phyloP scores from a whole-genome alignment of 2,329 filamentous ascomycete species.

The Arthrinium phaeospermum region DNA sequence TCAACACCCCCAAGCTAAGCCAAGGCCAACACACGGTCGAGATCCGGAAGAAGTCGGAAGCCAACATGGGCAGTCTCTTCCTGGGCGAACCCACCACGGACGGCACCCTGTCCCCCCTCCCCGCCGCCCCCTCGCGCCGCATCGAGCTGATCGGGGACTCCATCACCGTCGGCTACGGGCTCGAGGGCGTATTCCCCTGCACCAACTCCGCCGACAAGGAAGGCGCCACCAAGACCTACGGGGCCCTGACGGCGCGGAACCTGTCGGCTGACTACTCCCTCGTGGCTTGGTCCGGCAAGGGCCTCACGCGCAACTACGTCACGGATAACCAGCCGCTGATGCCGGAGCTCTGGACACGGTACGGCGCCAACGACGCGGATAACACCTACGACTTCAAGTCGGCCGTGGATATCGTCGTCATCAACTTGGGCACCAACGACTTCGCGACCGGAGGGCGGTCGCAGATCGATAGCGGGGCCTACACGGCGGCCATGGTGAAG shows the following conservation, averaged over 20 bases:
- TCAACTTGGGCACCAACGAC: conserved; percentile 52
- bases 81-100: conserved; percentile 38
- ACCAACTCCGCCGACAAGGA: conserved; percentile 45
- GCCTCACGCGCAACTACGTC: conserved; percentile 47
- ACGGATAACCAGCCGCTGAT: conserved; percentile 42
- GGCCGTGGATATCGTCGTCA: conserved; percentile 45
- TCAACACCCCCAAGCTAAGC: conserved; percentile 39
- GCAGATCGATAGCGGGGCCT: conserved; percentile 35
- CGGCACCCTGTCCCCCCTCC: conserved; percentile 32
- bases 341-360: conserved; percentile 48
- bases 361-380: conserved; percentile 46
- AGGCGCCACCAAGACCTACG: conserved; percentile 48
- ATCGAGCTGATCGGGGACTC: conserved; percentile 53
- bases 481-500: conserved; percentile 36
- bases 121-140: conserved; percentile 36
- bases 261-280: conserved; percentile 49
- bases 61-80: conserved; percentile 40
- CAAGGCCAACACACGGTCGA: conserved; percentile 43
- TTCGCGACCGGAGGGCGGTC: conserved; percentile 38
- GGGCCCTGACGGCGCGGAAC: conserved; percentile 47
- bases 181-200: conserved; percentile 47
- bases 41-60: conserved; percentile 46
- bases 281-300: conserved; percentile 52
- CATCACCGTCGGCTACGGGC: conserved; percentile 50
- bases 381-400: conserved; percentile 45